Evolutionary conservation across 2,329 filamentous ascomycete genomes (phyloP), one percentile per base, ranked within the genome.

Genomic region (Botrytis fabae): DNA sequence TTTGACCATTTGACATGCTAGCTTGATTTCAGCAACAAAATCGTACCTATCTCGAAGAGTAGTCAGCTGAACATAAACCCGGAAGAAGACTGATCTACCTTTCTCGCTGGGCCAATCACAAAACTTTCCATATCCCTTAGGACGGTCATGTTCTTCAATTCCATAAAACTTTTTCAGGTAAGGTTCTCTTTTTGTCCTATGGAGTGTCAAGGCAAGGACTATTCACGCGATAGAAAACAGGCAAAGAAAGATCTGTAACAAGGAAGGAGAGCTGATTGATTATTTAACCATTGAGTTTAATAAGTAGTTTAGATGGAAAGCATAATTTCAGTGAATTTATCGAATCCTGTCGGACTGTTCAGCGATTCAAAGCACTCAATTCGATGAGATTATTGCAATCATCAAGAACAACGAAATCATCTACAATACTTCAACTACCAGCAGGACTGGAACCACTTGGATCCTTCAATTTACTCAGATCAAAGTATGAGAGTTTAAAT

Each of bases 81-180:
- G 51, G 7, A 54, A 54, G 51, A 61, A 61, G 2, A 14, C 9
- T 61, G 18, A 4, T 63, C 60, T 63, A 28, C 14, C 28, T 12
- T 0, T 1, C 25, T 20, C 60, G 25, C 25, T 18, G 8, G 7
- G 0, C 20, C 5, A 0, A 6, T 60, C 22, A 35, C 4, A 6
- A 5, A 18, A 18, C 9, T 10, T 14, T 14, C 14, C 2, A 42
- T 38, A 63, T 2, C 2, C 6, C 25, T 2, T 20, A 42, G 12
- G 25, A 16, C 60, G 20, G 1, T 16, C 18, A 9, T 42, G 25
- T 28, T 28, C 14, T 44, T 28, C 2, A 42, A 63, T 42, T 18
- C 25, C 25, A 63, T n/a, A 18, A 8, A n/a, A 42, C 8, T 16
- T 2, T n/a, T 28, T 8, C 25, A 63, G 20, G n/a, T 42, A 63